Base-by-base conservation (phyloP, 441 rosid species). In the Corymbia citriodora region DNA sequence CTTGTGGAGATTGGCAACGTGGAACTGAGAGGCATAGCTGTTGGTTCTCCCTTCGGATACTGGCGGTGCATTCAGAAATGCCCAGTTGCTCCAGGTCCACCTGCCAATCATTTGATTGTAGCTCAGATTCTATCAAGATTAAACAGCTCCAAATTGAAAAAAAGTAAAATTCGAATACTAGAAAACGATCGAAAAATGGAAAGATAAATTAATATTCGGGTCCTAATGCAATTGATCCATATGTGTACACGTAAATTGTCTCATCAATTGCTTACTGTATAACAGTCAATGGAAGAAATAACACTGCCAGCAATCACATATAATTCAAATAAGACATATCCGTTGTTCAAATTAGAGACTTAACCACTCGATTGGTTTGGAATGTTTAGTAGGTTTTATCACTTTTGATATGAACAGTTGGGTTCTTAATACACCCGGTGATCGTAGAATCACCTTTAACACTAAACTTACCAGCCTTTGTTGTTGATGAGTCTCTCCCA, bases 51-150 rank as follows among this genome's bases (percentile, higher is more conserved):
- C 89, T 87, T 96, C 98, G 25, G 92, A 92, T 81, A 95, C 96
- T 8, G 96, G 97, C 7, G 97, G 96, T 90, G 96, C 99, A 87
- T 98, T 97, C 68, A 98, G 93, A 91, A 98, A 97, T 40, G 98
- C 99, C 98, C 91, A 95, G 74, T 90, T 95, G 95, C 98, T 97
- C 86, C 94, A 94, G 9, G 89, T 95, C 99, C 99, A 98, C 99
- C 99, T 95, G 88, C 92, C 90, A 40, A 40, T 48, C 8, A 40
- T 74, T 74, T 23, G 10, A 40, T 40, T 74, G 50, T 21, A 40
- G 50, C 85, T 21, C 49, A 2, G 2, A 74, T 74, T 6, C 29
- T 3, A 40, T 74, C 50, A 23, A 21, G 27, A 49, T 36, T 74
- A 40, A 40, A 1, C 45, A 21, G 49, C 83, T 9, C 29, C 83